Conservation (phyloP, 2,329 filamentous ascomycete genomes). For the Plenodomus lindquistii region DNA sequence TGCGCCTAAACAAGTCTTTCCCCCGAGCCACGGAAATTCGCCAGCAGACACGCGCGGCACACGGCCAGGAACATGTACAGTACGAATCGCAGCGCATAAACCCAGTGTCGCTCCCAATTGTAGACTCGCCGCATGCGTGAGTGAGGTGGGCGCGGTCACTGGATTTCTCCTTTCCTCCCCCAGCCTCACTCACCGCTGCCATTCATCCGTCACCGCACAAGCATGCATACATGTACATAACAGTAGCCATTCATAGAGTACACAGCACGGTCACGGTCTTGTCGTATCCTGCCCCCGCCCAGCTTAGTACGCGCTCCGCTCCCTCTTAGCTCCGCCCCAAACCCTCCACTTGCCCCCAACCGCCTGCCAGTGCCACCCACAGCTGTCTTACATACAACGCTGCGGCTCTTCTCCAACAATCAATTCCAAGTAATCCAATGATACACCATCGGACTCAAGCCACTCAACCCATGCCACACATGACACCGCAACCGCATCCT, state of each 20-base stretch:
- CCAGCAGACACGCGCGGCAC: slow-evolving; percentile 6
- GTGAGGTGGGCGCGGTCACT: background rate
- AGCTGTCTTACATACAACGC: no score
- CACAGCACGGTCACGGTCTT: background rate
- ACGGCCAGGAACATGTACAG: background rate
- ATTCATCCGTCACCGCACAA: background rate
- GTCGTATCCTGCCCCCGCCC: no score
- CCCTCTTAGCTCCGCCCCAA: background rate
- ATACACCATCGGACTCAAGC: background rate
- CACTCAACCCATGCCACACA: background rate
- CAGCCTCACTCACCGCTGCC: background rate
- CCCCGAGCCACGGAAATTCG: slow-evolving; percentile 14
- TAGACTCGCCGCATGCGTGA: background rate
- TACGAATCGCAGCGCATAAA: background rate
- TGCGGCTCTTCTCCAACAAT: background rate
- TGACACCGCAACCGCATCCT: background rate
- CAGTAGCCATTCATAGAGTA: background rate
- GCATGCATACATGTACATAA: background rate
- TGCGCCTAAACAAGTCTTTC: slow-evolving; percentile 9
- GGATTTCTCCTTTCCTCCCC: background rate
- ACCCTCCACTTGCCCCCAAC: background rate
- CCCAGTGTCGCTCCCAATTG: background rate
- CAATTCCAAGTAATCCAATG: background rate
- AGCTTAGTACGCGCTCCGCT: background rate
- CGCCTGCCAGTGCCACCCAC: no score